Base-by-base conservation (phyloP, 768 basidiomycete species). In the Collybiopsis confluens region DNA sequence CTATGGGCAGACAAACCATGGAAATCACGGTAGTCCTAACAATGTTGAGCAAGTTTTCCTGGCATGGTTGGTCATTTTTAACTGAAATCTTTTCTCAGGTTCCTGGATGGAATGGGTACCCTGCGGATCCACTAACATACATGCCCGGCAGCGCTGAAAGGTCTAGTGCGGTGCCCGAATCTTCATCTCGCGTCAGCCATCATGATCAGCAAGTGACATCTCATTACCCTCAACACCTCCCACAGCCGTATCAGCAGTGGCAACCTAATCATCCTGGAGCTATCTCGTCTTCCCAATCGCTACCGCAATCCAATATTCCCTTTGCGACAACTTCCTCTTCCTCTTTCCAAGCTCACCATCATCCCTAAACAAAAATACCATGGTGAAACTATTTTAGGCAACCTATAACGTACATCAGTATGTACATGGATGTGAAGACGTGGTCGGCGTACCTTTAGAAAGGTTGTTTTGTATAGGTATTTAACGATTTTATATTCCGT, bases 191-290 rank as follows among this genome's bases (percentile, higher is more conserved):
- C 4, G 28, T 28, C 33, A 4, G 30, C 10, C 30, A 27, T 33
- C 45, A 5, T 18, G 30, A 46, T 11, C 47, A 37, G 21, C 35
- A 20, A 11, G 15, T 13, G 30, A 33, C 13, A 33, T 33, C 30
- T 33, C 30, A 13, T 33, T 33, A 33, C 30, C 13, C 30, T n/a
- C 45, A 24, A 10, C 45, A 45, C 35, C 52, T 43, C 43, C 30
- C 35, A 2, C 47, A 48, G 23, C 46, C 24, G n/a, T 41, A 52
- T 16, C 52, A 45, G 37, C 50, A 52, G 42, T 52, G 50, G 50
- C 38, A 18, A 24, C 13, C 38, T 52, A 37, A 18, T 50, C 48
- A 50, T 13, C 35, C 48, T 23, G 15, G 16, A 23, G 15, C 45
- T 46, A 9, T 20, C 33, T 46, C 30, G 30, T 33, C 45, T 18